Evolutionary conservation across 108 stramenopile genomes (phyloP).

Genomic region (Cyclotella cryptica): DNA sequence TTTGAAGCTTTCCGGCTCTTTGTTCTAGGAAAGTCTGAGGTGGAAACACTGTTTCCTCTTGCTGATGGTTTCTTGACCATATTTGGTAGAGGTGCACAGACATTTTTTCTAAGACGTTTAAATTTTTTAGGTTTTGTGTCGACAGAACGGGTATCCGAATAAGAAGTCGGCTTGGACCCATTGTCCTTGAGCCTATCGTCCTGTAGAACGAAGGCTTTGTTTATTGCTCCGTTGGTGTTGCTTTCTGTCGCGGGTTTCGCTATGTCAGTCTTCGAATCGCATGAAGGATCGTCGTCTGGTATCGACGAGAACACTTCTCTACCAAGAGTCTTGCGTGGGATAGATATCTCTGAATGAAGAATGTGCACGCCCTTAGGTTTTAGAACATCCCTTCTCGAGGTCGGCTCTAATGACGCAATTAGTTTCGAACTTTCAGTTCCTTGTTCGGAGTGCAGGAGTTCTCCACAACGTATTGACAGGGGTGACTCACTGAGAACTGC

Average conservation of each 20-base stretch:
- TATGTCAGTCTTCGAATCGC: background rate
- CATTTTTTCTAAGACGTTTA: conserved; percentile 21
- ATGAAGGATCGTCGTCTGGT: background rate
- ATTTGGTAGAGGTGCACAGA: background rate
- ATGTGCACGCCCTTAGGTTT: conserved; percentile 9
- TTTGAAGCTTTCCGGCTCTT: conserved; percentile 4
- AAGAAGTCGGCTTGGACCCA: background rate
- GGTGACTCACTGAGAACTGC: conserved; percentile 51
- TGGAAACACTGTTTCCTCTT: background rate
- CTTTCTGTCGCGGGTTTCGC: background rate
- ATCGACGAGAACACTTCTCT: background rate
- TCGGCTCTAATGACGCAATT: background rate
- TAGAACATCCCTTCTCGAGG: background rate
- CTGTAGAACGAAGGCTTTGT: too few species aligned
- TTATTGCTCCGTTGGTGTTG: too few species aligned
- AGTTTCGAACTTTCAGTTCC: background rate
- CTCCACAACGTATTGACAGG: conserved; percentile 33
- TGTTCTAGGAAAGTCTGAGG: background rate
- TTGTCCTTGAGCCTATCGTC: background rate
- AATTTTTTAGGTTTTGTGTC: conserved; percentile 2
- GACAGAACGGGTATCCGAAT: background rate
- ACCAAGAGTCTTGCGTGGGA: background rate
- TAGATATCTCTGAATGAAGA: conserved; percentile 7
- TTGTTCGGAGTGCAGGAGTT: conserved; percentile 3
- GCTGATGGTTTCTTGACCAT: background rate